Conservation (phyloP, 2,329 filamentous ascomycete genomes). For the Neopestalotiopsis sp. region DNA sequence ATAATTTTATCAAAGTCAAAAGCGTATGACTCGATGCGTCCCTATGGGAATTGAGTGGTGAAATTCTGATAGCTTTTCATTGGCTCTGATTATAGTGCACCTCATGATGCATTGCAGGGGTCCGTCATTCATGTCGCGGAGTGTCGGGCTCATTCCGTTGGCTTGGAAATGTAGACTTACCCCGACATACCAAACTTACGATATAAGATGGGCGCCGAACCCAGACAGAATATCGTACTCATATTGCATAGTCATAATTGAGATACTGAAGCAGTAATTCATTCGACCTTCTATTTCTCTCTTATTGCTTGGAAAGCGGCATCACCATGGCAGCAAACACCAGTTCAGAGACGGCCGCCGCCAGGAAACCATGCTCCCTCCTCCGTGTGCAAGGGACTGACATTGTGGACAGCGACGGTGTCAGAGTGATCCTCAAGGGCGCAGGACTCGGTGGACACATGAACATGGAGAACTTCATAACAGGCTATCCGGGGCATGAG, state of each 20-base stretch:
- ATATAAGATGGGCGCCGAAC: not conserved
- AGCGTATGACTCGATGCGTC: too few relatives aligned
- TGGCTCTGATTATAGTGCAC: not conserved
- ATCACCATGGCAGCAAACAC: not conserved
- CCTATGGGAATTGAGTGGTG: too few relatives aligned
- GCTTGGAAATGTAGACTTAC: conserved; percentile 20
- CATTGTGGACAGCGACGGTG: conserved; percentile 45
- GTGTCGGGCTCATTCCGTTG: not conserved
- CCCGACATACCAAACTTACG: not conserved
- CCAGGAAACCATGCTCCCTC: conserved; percentile 30
- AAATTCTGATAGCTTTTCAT: not conserved
- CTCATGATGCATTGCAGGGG: not conserved
- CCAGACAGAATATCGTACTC: not conserved
- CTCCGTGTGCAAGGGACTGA: conserved; percentile 33
- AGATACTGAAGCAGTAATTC: too few relatives aligned
- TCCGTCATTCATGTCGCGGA: not conserved
- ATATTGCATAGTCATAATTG: too few relatives aligned
- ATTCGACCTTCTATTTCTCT: not conserved
- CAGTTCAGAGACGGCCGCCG: not conserved
- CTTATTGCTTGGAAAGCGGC: not conserved
- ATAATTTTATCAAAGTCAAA: not conserved
- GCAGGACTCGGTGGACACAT: conserved; percentile 40
- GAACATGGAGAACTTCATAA: conserved; percentile 63
- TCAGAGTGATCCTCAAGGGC: conserved; percentile 48
- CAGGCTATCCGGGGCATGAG: conserved; percentile 61